A percentile compares a stretch with the other conserved stretches of the same genome.
These are phyloP conservation scores for Backusella tarrabulga DNA, from an alignment of 192 early-diverging fungal species.

Conservation along the genomic window DNA sequence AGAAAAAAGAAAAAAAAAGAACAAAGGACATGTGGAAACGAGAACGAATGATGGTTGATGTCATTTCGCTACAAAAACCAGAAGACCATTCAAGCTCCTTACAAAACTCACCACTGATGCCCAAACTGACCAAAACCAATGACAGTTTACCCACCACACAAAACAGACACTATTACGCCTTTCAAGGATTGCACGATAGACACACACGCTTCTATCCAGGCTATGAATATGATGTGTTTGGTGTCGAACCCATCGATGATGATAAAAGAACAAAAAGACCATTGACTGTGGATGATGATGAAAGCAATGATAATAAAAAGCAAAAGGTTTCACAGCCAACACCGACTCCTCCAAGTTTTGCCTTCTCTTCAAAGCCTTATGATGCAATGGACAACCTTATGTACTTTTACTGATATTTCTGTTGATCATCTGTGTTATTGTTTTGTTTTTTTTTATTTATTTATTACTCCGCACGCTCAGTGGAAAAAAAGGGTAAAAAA, in stretches of 20 bases:
- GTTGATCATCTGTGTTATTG: neutral
- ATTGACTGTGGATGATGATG: neutral
- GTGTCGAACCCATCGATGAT: neutral
- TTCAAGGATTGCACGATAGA: constrained; percentile 1
- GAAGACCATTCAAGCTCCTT: neutral
- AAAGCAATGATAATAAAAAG: neutral
- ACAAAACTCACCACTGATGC: neutral
- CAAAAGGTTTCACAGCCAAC: neutral
- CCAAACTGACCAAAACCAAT: neutral
- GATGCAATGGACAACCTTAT: constrained; percentile 7
- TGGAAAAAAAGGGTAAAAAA: neutral
- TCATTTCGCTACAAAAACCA: constrained; percentile 7
- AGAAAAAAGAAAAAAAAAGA: neutral
- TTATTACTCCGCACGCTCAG: neutral
- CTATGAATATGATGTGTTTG: neutral
- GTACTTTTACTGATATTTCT: neutral
- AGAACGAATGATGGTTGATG: constrained; percentile 16
- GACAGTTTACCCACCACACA: neutral
- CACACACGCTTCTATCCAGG: neutral
- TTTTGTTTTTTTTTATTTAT: neutral
- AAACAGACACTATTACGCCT: constrained; percentile 8
- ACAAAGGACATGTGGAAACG: constrained; percentile 1
- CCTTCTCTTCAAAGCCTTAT: constrained; percentile 9
- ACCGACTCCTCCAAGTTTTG: neutral
- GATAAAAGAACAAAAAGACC: neutral